Percentiles rank a stretch among this genome's conserved stretches.
phyloP scores from a whole-genome alignment of 441 rosid genomes.

The Aquilaria agallochum region DNA sequence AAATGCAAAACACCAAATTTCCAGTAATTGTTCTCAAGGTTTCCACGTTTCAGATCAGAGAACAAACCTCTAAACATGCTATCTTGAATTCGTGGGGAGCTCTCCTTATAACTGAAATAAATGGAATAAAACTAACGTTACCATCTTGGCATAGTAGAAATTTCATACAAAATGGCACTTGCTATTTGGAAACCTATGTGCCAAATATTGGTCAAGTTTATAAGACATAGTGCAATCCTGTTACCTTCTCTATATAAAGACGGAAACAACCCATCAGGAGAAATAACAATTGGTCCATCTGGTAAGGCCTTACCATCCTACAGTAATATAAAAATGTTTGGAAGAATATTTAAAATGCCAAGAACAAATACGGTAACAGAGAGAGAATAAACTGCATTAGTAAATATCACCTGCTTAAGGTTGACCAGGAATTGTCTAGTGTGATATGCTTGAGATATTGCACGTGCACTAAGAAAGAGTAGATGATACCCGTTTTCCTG shows the following conservation, averaged over 20 bases:
- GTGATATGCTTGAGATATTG: constrained; percentile 86
- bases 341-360: too few species aligned
- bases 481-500: constrained; percentile 98
- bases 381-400: not conserved
- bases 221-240: constrained; percentile 1
- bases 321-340: constrained; percentile 14
- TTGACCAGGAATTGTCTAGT: constrained; percentile 84
- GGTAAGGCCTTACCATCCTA: constrained; percentile 96
- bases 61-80: constrained; percentile 92
- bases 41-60: constrained; percentile 2
- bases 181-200: not conserved
- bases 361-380: not conserved
- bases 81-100: constrained; percentile 99
- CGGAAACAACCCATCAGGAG: constrained; percentile 97
- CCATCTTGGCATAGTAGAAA: constrained; percentile 1
- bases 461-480: constrained; percentile 95
- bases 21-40: too few species aligned
- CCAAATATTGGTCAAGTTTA: constrained; percentile 3
- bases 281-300: constrained; percentile 95
- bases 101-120: constrained; percentile 79
- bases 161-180: constrained; percentile 1
- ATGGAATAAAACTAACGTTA: not conserved
- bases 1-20: not conserved
- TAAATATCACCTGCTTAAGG: constrained; percentile 75
- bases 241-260: constrained; percentile 94